These are phyloP conservation scores for Fusarium sp. DNA, from an alignment of 2,329 filamentous ascomycete species.

Conservation along the genomic window DNA sequence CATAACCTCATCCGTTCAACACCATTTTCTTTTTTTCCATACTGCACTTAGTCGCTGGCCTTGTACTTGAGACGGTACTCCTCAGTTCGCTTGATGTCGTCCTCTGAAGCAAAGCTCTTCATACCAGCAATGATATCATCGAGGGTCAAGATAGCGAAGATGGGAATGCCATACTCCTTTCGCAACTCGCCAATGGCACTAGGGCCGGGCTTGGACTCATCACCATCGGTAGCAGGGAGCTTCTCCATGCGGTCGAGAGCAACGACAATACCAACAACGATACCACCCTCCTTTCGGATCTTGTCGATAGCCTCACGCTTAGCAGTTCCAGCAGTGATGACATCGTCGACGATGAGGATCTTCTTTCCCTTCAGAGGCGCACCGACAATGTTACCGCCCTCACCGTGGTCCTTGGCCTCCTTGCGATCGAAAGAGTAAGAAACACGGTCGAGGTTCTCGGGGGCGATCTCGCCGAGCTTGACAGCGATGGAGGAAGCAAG, in stretches of 20 bases:
- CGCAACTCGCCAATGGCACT: constrained; percentile 89
- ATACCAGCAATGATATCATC: constrained; percentile 82
- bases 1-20: constrained; percentile 7
- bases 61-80: constrained; percentile 76
- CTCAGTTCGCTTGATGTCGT: constrained; percentile 73
- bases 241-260: constrained; percentile 90
- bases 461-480: constrained; percentile 77
- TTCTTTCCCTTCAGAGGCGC: constrained; percentile 84
- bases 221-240: constrained; percentile 70
- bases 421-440: constrained; percentile 96
- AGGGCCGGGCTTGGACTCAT: constrained; percentile 73
- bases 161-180: constrained; percentile 84
- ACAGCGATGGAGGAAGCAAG: constrained; percentile 81
- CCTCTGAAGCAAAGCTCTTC: constrained; percentile 67
- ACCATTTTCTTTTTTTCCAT: neutral
- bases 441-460: constrained; percentile 70
- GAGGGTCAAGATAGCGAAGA: constrained; percentile 83
- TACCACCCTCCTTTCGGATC: constrained; percentile 85
- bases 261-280: constrained; percentile 86
- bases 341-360: constrained; percentile 93
- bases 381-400: constrained; percentile 93
- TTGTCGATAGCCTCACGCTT: constrained; percentile 92
- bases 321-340: constrained; percentile 94
- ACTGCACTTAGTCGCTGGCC: constrained; percentile 59
- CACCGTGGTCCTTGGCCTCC: constrained; percentile 94